Evolutionary conservation across 2,329 filamentous ascomycete species (phyloP), one percentile per base, ranked within the genome.

Genomic region (Diaporthe ampelina): DNA sequence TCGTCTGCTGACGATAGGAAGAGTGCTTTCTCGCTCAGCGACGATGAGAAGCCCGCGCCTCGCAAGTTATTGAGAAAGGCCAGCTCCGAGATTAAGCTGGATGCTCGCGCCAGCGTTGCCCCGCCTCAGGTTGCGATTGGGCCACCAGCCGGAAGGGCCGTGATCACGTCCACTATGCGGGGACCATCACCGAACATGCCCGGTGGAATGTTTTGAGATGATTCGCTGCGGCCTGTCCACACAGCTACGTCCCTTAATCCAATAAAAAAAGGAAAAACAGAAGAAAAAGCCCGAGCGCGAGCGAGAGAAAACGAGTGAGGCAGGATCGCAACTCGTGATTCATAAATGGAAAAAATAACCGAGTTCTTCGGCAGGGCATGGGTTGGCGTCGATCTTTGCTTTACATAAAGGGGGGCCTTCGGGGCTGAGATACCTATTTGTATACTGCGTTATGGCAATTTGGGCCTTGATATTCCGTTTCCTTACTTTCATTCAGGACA

Each of bases 31-130:
- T 79, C 78, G 2, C 67, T 77, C 17, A 82, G 79, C 70, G 85
- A 87, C 37, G 84, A 87, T n/a, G 85, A 87, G 21, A 83, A 83
- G 10, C 78, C 77, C 17, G 82, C 78, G 32, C 75, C 80, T 54
- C 83, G 83, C 21, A 84, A 85, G 54, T 81, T 83, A 40, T 80
- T 87, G 45, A 85, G 86, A 72, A 87, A 88, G 78, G 81, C 84
- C 29, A 82, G 81, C 6, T 83, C 83, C 65, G 87, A 89, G 68
- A 82, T 81, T 32, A 82, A 81, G 35, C 57, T 57, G 75, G 72
- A 76, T 43, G 26, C 57, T 71, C 54, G 72, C 75, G 63, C 73
- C 71, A 75, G 78, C 63, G 70, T 77, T 21, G 78, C 78, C 24
- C 71, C 79, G 48, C 78, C 81, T 4, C 78, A 80, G 40, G 77